A percentile compares a stretch with the other conserved stretches of the same genome.
Evolutionary conservation across 1,284 basidiomycete species (phyloP).

Genomic region (Tausonia pullulans): DNA sequence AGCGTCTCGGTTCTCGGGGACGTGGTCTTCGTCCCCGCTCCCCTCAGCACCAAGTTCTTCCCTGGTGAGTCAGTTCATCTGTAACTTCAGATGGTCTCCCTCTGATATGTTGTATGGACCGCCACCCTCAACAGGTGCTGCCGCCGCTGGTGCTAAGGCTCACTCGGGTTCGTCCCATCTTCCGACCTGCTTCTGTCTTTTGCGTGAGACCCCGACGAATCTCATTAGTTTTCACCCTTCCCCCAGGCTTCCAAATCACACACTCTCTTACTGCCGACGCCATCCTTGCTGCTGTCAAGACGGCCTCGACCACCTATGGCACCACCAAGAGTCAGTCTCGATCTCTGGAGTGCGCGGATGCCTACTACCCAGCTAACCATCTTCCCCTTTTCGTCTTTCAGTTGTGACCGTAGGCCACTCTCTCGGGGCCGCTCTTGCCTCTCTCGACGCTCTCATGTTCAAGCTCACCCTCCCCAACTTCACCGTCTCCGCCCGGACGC

Average conservation of each 20-base stretch:
- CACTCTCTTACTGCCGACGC: not conserved
- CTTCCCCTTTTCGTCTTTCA: not conserved
- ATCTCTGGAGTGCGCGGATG: not conserved
- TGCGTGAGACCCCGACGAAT: too few relatives aligned
- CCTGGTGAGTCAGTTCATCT: not conserved
- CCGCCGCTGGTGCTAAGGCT: not conserved
- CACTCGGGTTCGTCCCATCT: not conserved
- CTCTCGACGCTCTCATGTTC: slow-evolving; percentile 4
- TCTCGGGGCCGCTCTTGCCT: slow-evolving; percentile 5
- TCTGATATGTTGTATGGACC: too few relatives aligned
- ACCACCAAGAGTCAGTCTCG: not conserved
- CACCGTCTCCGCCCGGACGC: not conserved
- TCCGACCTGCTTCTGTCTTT: too few relatives aligned
- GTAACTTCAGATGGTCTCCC: too few relatives aligned
- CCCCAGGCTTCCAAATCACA: not conserved
- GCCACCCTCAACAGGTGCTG: not conserved
- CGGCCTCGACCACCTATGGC: not conserved
- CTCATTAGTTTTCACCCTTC: not conserved
- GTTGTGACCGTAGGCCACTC: slow-evolving; percentile 6
- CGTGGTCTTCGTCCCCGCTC: not conserved
- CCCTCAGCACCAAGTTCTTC: not conserved
- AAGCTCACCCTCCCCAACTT: not conserved
- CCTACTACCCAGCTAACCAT: not conserved
- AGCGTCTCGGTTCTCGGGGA: not conserved
- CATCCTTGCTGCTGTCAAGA: not conserved